These are phyloP conservation scores for Friedmanniomyces endolithicus DNA, from an alignment of 495 filamentous ascomycete genomes.

Conservation along the genomic window DNA sequence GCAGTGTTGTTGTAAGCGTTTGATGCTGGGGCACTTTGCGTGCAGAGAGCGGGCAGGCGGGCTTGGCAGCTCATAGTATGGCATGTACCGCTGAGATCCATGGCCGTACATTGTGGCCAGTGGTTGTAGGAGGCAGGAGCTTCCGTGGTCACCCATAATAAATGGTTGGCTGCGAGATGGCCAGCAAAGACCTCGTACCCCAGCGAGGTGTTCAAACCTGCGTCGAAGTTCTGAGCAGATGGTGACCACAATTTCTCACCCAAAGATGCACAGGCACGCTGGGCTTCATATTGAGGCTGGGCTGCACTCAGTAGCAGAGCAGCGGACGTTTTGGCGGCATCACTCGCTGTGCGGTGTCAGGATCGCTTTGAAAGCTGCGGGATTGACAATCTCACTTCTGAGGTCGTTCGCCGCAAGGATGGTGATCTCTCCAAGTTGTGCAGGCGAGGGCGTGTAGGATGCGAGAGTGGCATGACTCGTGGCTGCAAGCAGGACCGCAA, in stretches of 20 bases:
- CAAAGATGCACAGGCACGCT: background rate
- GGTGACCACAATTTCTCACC: background rate
- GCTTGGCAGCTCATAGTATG: background rate
- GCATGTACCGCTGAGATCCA: conserved; percentile 9
- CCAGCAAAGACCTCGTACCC: conserved; percentile 25
- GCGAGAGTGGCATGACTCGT: background rate
- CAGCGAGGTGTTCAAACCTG: conserved; percentile 24
- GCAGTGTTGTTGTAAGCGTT: background rate
- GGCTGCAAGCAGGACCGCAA: background rate
- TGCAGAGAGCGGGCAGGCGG: conserved; percentile 12
- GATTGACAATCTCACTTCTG: background rate
- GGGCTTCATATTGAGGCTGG: background rate
- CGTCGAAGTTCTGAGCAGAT: conserved; percentile 19
- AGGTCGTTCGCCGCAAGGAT: background rate
- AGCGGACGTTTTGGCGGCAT: background rate
- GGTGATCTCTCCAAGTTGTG: background rate
- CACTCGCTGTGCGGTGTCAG: background rate
- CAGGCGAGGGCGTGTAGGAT: background rate
- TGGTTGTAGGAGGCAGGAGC: background rate
- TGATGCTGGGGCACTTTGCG: conserved; percentile 16
- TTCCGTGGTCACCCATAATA: conserved; percentile 7
- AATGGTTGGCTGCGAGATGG: conserved; percentile 15
- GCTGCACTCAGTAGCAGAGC: background rate
- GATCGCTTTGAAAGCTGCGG: too few species aligned
- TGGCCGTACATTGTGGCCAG: conserved; percentile 8